A percentile compares a stretch with the other conserved stretches of the same genome.
phyloP scores from a whole-genome alignment of 2,329 filamentous ascomycete genomes.

The Metarhizium brunneum region DNA sequence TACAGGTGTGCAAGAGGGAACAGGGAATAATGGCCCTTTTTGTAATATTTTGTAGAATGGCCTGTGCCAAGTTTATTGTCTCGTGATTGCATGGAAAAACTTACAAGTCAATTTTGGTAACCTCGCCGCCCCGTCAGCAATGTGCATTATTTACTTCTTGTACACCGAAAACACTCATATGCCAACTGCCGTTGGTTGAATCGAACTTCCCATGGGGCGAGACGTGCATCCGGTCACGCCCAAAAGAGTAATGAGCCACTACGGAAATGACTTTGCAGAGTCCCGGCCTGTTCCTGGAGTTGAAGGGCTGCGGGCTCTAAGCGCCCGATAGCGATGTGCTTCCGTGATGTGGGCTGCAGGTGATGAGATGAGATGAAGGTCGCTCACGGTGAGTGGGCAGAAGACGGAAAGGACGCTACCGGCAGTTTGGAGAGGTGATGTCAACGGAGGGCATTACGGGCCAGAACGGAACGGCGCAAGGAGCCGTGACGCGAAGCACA shows the following conservation, averaged over 20 bases:
- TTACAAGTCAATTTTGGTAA: not conserved
- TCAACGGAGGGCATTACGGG: not conserved
- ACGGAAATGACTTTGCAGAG: not conserved
- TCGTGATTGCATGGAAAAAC: not conserved
- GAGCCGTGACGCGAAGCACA: too few species aligned
- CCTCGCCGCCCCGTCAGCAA: not conserved
- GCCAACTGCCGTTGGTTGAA: conserved; percentile 5
- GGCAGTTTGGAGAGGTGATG: not conserved
- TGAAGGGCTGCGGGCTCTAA: not conserved
- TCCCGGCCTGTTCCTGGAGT: not conserved
- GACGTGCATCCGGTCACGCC: not conserved
- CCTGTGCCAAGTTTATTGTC: too few species aligned
- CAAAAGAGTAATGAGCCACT: conserved; percentile 3
- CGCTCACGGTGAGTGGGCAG: not conserved
- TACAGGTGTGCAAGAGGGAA: not conserved
- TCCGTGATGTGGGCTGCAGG: conserved; percentile 6
- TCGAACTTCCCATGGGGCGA: not conserved
- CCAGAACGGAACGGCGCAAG: too few species aligned
- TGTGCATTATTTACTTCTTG: not conserved
- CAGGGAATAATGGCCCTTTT: not conserved
- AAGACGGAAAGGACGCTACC: not conserved
- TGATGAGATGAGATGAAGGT: conserved; percentile 1
- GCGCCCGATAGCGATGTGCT: conserved; percentile 1
- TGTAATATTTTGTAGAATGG: not conserved
- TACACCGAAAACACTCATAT: not conserved